Base-by-base conservation (phyloP, 192 early-diverging fungal genomes). In the Coemansia sp. region DNA sequence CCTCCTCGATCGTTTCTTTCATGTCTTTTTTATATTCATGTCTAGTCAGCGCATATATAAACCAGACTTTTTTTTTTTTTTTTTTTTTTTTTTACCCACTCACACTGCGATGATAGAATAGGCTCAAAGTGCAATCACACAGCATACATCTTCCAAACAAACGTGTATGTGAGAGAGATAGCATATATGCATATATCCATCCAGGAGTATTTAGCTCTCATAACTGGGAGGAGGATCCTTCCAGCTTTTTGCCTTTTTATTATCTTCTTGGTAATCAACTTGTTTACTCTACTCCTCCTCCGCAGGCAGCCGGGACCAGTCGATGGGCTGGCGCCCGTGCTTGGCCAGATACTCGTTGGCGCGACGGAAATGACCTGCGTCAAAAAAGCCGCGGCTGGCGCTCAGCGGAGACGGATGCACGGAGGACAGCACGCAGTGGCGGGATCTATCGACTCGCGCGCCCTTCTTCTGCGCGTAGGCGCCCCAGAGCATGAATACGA, bases 401-500 rank as follows among this genome's bases (percentile, higher is more conserved):
- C 91, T 90, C 10, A 98, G 68, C 22, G 97, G 97, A 13, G 90
- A 92, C 65, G 97, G 97, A 71, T 98, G 97, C n/a, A 88, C 91
- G 1, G 90, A 79, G 47, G 87, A 88, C 45, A 98, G 79, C 6
- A 98, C 90, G 61, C 92, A 69, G 72, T 98, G 95, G 73, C 89
- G 90, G 65, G 85, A 86, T 69, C 84, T 87, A 61, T 97, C 88
- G 40, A 98, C 88, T 7, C 61, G 64, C 1, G 79, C 68, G 13
- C 91, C 92, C 62, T 94, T 94, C 82, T 94, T 94, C 73, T 94
- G 92, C 22, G 95, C 94, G 69, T 90, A 89, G 21, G 81, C 69
- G 19, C 97, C 97, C 95, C 97, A 98, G 22, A 98, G 85, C 78
- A 98, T 88, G 82, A 98, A 98, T 49, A 98, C 97, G 8, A 95